These are phyloP conservation scores for Talaromyces sp. DNA, from an alignment of 2,329 filamentous ascomycete species.

Conservation along the genomic window DNA sequence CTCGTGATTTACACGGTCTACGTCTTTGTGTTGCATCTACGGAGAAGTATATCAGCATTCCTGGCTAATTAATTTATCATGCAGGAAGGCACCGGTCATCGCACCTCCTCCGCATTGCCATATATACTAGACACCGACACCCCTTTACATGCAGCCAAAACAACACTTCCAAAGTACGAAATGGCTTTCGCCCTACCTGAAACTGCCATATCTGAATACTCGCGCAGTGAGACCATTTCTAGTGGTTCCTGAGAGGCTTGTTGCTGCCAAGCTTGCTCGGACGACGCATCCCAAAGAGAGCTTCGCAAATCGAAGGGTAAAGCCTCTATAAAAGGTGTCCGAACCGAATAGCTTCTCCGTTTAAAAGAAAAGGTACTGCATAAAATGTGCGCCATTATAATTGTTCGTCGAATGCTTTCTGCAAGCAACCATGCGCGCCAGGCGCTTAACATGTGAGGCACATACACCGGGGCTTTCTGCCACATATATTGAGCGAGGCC, in stretches of 20 bases:
- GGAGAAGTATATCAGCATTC: too few relatives aligned
- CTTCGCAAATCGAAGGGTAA: neutral
- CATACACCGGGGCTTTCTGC: neutral
- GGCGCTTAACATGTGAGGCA: neutral
- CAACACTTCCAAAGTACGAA: neutral
- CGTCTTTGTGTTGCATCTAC: too few relatives aligned
- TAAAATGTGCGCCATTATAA: neutral
- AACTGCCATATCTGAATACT: neutral
- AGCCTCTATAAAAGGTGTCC: neutral
- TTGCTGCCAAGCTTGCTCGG: neutral
- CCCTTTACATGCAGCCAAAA: neutral
- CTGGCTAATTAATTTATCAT: too few relatives aligned
- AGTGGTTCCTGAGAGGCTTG: neutral
- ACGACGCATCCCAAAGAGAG: neutral
- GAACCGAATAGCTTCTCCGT: neutral
- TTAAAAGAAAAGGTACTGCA: neutral
- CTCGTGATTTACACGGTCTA: too few relatives aligned
- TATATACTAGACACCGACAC: neutral
- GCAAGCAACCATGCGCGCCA: neutral
- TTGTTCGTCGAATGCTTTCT: neutral
- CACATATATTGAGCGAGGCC: neutral
- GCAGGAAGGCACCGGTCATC: too few relatives aligned
- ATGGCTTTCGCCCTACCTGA: neutral
- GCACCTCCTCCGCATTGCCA: neutral
- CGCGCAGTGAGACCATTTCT: neutral